Conservation (phyloP, 2,329 filamentous ascomycete species). For the Nemania serpens region DNA sequence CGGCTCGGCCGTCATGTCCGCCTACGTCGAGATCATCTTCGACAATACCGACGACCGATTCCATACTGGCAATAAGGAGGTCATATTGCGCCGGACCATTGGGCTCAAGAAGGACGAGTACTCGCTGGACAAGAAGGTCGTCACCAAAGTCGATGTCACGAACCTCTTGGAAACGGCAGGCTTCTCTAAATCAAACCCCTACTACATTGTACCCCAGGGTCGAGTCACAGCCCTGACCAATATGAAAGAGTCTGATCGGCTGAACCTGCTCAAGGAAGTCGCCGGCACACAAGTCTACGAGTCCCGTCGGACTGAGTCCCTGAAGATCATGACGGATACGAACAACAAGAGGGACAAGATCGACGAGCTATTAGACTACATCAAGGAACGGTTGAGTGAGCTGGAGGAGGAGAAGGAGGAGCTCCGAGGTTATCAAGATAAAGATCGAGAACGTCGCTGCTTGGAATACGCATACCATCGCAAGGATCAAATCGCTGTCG, state of each 20-base stretch:
- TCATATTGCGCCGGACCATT: constrained; percentile 90
- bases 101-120: constrained; percentile 99
- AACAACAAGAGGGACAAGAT: constrained; percentile 95
- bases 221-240: constrained; percentile 95
- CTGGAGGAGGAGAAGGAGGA: constrained; percentile 98
- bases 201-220: constrained; percentile 98
- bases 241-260: constrained; percentile 93
- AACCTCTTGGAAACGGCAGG: constrained; percentile 94
- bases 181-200: constrained; percentile 95
- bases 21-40: constrained; percentile 99
- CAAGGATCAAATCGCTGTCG: constrained; percentile 80
- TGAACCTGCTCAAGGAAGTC: constrained; percentile 95
- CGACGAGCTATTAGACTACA: constrained; percentile 87
- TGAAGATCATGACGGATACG: constrained; percentile 97
- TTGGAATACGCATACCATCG: constrained; percentile 95
- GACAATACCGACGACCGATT: constrained; percentile 97
- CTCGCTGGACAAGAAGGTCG: constrained; percentile 94
- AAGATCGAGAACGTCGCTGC: constrained; percentile 88
- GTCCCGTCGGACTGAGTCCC: constrained; percentile 82
- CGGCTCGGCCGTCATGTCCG: constrained; percentile 96
- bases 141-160: constrained; percentile 91
- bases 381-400: constrained; percentile 85
- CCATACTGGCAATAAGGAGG: constrained; percentile 87
- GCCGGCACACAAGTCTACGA: constrained; percentile 98
- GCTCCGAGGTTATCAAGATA: constrained; percentile 89